Evolutionary conservation across 352 stramenopile species (phyloP).

Genomic region (Phytophthora fragariaefolia): DNA sequence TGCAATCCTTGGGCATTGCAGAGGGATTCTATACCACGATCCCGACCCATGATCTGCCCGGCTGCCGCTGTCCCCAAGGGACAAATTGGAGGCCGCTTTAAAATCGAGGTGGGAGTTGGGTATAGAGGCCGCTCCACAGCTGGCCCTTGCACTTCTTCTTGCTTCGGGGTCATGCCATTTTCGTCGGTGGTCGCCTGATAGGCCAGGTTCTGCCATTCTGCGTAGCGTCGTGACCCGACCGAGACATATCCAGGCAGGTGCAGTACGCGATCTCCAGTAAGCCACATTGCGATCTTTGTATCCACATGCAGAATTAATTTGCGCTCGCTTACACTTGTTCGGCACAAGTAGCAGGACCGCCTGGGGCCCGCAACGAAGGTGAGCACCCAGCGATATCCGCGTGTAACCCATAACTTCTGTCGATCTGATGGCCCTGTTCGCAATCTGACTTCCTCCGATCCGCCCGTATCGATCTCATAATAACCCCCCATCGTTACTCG

Average conservation of each 20-base stretch:
- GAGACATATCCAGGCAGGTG: constrained; percentile 11
- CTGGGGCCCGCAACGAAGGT: neutral
- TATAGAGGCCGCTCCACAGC: constrained; percentile 1
- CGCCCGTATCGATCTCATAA: neutral
- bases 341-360: neutral
- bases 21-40: too few species aligned
- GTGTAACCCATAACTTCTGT: constrained; percentile 10
- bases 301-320: neutral
- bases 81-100: neutral
- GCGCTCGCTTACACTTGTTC: constrained; percentile 12
- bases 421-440: neutral
- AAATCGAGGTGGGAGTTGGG: neutral
- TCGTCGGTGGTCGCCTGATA: neutral
- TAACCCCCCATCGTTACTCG: neutral
- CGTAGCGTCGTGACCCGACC: constrained; percentile 6
- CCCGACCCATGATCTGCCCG: too few species aligned
- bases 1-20: too few species aligned
- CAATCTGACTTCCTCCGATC: neutral
- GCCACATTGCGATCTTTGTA: constrained; percentile 13
- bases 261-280: constrained; percentile 2
- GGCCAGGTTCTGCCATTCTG: constrained; percentile 4
- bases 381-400: neutral
- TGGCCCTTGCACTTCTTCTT: neutral
- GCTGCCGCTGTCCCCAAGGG: too few species aligned
- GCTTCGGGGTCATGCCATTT: neutral